Evolutionary conservation across 2,329 filamentous ascomycete species (phyloP).

Genomic region (Nigrospora oryzae): DNA sequence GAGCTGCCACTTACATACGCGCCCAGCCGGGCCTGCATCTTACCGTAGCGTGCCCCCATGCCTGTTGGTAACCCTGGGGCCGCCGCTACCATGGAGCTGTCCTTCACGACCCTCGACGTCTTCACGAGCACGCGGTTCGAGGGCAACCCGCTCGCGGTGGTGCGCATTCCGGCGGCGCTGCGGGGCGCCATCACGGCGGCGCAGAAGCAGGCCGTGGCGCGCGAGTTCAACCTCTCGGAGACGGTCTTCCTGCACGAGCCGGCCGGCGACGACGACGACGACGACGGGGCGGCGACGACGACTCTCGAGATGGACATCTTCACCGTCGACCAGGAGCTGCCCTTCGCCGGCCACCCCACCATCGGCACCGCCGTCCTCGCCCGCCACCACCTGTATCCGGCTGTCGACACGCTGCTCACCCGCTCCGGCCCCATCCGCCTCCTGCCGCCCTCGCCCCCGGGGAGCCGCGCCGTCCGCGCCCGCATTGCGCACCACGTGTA

Average conservation of each 20-base stretch:
- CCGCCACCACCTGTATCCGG: conserved; percentile 21
- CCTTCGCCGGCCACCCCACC: conserved; percentile 56
- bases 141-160: conserved; percentile 55
- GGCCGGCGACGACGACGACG: conserved; percentile 13
- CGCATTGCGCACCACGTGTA: conserved; percentile 56
- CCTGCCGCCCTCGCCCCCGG: neutral
- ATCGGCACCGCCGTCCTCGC: conserved; percentile 47
- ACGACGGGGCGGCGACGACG: neutral
- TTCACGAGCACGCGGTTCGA: conserved; percentile 41
- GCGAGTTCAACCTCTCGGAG: conserved; percentile 57
- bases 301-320: conserved; percentile 49
- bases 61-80: no score
- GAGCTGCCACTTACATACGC: no score
- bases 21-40: no score
- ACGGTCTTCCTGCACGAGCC: conserved; percentile 52
- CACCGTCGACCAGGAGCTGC: conserved; percentile 43
- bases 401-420: conserved; percentile 37
- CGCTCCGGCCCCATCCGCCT: conserved; percentile 45
- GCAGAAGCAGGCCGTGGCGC: conserved; percentile 49
- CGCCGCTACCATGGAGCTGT: conserved; percentile 19
- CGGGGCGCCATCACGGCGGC: conserved; percentile 34
- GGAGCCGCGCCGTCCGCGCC: conserved; percentile 38
- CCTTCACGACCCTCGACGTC: conserved; percentile 48
- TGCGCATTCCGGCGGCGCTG: conserved; percentile 36
- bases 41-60: no score